These are phyloP conservation scores for Aspergillus persii DNA, from an alignment of 2,329 filamentous ascomycete species.

Conservation along the genomic window DNA sequence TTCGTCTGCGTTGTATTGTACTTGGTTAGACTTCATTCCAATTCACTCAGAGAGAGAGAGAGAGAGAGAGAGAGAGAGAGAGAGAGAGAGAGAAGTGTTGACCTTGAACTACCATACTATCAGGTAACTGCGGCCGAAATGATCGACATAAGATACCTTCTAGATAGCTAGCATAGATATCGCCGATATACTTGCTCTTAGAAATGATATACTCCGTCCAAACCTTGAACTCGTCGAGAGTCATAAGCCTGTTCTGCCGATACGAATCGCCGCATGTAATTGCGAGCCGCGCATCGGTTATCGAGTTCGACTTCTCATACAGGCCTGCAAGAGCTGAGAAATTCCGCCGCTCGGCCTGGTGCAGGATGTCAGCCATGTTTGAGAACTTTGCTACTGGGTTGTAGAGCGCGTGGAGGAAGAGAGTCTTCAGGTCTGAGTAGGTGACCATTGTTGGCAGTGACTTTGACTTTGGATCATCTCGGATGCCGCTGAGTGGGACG, in stretches of 20 bases:
- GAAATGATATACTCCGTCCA: not conserved
- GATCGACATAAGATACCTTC: not conserved
- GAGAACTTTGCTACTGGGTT: conserved; percentile 31
- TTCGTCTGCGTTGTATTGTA: not conserved
- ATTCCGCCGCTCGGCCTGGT: not conserved
- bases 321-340: not conserved
- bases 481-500: not conserved
- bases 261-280: conserved; percentile 18
- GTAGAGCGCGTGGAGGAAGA: conserved; percentile 48
- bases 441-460: conserved; percentile 50
- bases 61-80: no score
- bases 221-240: conserved; percentile 36
- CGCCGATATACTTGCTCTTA: not conserved
- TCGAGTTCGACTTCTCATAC: conserved; percentile 5
- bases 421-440: conserved; percentile 48
- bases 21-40: not conserved
- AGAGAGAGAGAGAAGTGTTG: not conserved
- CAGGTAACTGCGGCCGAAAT: not conserved
- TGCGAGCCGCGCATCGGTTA: conserved; percentile 15
- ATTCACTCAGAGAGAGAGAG: not conserved
- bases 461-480: not conserved
- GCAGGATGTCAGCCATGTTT: not conserved
- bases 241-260: conserved; percentile 32
- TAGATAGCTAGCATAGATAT: not conserved
- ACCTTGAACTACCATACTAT: not conserved